Evolutionary conservation across 2,329 filamentous ascomycete genomes (phyloP), one percentile per base, ranked within the genome.

Genomic region (Huntiella moniliformis): DNA sequence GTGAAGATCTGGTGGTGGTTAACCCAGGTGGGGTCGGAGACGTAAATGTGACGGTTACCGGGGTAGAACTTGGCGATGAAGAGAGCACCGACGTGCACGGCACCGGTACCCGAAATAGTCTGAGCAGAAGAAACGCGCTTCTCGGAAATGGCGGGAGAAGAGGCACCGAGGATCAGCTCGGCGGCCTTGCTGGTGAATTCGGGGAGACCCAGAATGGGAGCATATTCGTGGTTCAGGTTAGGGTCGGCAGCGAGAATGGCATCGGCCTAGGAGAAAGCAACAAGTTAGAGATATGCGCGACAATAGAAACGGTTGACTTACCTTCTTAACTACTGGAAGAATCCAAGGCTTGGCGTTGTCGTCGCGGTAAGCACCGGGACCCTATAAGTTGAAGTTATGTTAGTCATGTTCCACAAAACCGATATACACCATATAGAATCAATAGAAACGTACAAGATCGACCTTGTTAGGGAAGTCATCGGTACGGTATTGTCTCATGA

Each of bases 1-100:
- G 70, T 74, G 68, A 98, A 94, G 70, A 98, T 95, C 64, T 96
- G 91, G 67, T 92, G 79, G 76, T 98, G 91, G 68, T 98, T 98
- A 54, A 82, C 86, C 91, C 91, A 98, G 51, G 91, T 98, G 45
- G 91, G 91, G 62, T 82, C 82, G 57, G 86, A 94, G 62, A 96
- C 71, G 71, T 94, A 95, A 64, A 92, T 75, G 50, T 78, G 75
- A 54, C 74, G 79, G 65, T 71, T 75, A 58, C 73, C 71, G 57
- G 70, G 68, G 71, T 84, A 94, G 75, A 96, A 98, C 62, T 80
- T 87, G 61, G 82, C 69, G 50, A 98, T 79, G 44, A 98, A 98
- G 54, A 93, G 78, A 52, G 79, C 87, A 53, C 91, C 91, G 34
- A 96, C 69, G 61, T 98, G 91, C 53, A 94, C 79, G 52, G 91